Conservation (phyloP, 805 yeast species). For the Sugiyamaella valdiviana region DNA sequence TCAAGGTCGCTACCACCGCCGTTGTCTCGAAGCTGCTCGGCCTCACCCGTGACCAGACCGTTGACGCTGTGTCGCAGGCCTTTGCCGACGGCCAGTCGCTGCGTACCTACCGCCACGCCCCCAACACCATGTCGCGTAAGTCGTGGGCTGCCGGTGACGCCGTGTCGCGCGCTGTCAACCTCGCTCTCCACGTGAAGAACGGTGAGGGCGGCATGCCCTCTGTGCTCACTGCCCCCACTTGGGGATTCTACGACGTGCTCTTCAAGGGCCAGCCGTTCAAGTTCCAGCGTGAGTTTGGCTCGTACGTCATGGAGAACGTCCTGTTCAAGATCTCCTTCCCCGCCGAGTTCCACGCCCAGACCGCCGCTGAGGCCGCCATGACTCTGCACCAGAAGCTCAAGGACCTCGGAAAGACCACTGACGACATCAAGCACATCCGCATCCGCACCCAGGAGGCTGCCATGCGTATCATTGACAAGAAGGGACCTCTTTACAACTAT, state of each 20-base stretch:
- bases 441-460: constrained; percentile 59
- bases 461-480: constrained; percentile 52
- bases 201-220: constrained; percentile 56
- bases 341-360: constrained; percentile 62
- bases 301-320: constrained; percentile 59
- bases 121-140: constrained; percentile 57
- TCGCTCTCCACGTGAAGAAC: constrained; percentile 46
- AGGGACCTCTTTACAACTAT: constrained; percentile 54
- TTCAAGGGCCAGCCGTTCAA: constrained; percentile 47
- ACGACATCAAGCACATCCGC: constrained; percentile 44
- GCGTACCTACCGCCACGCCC: constrained; percentile 59
- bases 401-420: constrained; percentile 38
- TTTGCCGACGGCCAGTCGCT: constrained; percentile 55
- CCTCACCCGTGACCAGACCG: constrained; percentile 43
- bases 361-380: constrained; percentile 56
- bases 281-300: constrained; percentile 49
- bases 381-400: constrained; percentile 36
- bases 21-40: constrained; percentile 53
- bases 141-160: constrained; percentile 70
- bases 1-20: constrained; percentile 56
- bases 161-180: constrained; percentile 50
- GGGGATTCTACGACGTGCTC: constrained; percentile 62
- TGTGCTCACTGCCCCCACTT: constrained; percentile 48
- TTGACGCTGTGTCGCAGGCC: constrained; percentile 53
- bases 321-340: constrained; percentile 58